Conservation (phyloP, 2,329 filamentous ascomycete genomes). For the Talaromyces sp. region DNA sequence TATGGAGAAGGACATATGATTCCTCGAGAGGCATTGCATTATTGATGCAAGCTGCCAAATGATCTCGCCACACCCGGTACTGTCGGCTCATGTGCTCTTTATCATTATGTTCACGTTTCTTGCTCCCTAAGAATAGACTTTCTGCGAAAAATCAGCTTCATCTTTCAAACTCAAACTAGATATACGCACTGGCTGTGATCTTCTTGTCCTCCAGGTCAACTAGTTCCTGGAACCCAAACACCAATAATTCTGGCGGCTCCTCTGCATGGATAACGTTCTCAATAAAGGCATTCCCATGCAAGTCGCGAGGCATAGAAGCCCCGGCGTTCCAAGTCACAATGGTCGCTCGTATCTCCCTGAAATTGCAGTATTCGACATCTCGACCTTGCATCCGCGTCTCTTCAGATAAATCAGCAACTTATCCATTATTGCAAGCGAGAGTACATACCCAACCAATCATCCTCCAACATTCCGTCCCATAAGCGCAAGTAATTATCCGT, state of each 20-base stretch:
- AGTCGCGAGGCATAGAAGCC: constrained; percentile 81
- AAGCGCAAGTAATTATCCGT: constrained; percentile 78
- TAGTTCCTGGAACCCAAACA: constrained; percentile 98
- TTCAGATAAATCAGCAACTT: constrained; percentile 28
- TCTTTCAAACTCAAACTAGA: background rate
- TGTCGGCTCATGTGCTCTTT: constrained; percentile 94
- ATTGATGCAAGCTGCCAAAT: constrained; percentile 76
- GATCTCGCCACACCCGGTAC: constrained; percentile 94
- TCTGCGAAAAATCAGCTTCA: constrained; percentile 43
- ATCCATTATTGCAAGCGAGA: background rate
- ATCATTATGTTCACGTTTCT: constrained; percentile 74
- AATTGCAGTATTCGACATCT: constrained; percentile 79
- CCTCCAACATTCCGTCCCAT: constrained; percentile 91
- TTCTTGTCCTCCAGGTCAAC: constrained; percentile 97
- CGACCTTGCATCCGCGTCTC: constrained; percentile 81
- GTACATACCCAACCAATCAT: constrained; percentile 76
- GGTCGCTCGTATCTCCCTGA: constrained; percentile 74
- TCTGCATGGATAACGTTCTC: constrained; percentile 73
- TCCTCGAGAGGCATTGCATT: constrained; percentile 75
- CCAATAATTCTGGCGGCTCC: constrained; percentile 78
- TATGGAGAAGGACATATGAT: constrained; percentile 81
- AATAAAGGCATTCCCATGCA: constrained; percentile 78
- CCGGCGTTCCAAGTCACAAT: constrained; percentile 97
- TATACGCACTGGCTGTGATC: constrained; percentile 74
- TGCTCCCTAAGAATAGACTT: constrained; percentile 74